Evolutionary conservation across 805 yeast species (phyloP), one percentile per base, ranked within the genome.

Genomic region (Metschnikowia gelsemii): DNA sequence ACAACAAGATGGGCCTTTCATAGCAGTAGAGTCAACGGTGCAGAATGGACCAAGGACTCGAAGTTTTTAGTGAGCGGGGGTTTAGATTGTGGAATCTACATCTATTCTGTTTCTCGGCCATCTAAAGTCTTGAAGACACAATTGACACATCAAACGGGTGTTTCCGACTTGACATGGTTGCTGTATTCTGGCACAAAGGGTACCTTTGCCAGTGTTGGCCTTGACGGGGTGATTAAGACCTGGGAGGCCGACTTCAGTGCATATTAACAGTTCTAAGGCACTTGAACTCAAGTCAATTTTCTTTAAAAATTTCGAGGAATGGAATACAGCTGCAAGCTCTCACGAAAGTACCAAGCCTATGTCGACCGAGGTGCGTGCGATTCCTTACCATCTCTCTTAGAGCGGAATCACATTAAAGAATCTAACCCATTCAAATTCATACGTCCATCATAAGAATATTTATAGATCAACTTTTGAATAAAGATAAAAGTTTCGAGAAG

Each of bases 1-100:
- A 88, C 98, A 2, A 79, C 95, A 0, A 78, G 97, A 59, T 93
- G 99, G 99, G 83, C 95, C 0, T 91, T 87, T 80, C 97, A 93
- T 61, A 86, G 90, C 2, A 83, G 96, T 42, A 80, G 77, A 41
- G 84, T 93, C 48, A 80, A 79, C 44, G 76, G 82, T 22, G 85
- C 93, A 35, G 63, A 79, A 18, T 93, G 98, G 99, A 76, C 82
- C 32, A 68, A 68, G 8, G 89, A 84, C 52, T 82, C 86, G 42
- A 79, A 82, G 51, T 80, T 76, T 51, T 74, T 86, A 32, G 86
- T 82, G 16, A 80, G 91, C 44, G 93, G 84, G 0, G 87, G 96
- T 0, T 68, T 88, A 43, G 99, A 93, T 59, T 82, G 95, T 5
- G 82, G 83, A 47, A 67, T 93, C 33, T 81, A 80, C 49, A 69